Percentiles rank a stretch among this genome's conserved stretches.
Evolutionary conservation across 441 rosid genomes (phyloP).

Genomic region (Isatis lusitanica): DNA sequence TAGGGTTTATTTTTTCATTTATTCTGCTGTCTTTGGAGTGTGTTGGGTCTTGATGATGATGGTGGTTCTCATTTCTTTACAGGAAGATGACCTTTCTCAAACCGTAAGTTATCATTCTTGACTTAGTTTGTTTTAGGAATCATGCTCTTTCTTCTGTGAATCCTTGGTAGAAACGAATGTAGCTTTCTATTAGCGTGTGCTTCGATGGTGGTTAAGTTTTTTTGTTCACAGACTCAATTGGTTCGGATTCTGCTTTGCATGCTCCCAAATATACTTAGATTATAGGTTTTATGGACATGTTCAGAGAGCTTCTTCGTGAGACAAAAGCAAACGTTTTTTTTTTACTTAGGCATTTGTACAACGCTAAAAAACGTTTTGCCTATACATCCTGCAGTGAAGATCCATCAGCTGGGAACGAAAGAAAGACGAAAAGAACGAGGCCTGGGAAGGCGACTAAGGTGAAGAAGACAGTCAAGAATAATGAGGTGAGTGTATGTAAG

Average conservation of each 20-base stretch:
- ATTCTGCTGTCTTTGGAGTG: not conserved
- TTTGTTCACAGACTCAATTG: not conserved
- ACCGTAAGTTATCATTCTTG: constrained; percentile 17
- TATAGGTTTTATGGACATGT: not conserved
- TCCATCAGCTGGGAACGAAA: no score
- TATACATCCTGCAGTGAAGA: no score
- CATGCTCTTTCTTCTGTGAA: not conserved
- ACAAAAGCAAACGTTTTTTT: no score
- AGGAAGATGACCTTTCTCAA: constrained; percentile 35
- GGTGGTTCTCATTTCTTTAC: constrained; percentile 9
- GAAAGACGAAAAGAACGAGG: no score
- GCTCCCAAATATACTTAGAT: not conserved
- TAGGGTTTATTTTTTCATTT: no score
- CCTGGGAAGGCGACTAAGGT: no score
- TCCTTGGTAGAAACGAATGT: not conserved
- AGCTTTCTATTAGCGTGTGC: not conserved
- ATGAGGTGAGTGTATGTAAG: no score
- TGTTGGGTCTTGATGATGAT: not conserved
- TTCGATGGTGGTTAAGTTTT: not conserved
- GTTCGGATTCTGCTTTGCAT: not conserved
- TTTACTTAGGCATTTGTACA: no score
- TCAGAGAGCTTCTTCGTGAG: no score
- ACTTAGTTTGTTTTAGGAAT: not conserved
- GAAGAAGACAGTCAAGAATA: no score
- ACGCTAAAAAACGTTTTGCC: no score